Conservation (phyloP, 179 eudicot species). For the Patellifolia procumbens region DNA sequence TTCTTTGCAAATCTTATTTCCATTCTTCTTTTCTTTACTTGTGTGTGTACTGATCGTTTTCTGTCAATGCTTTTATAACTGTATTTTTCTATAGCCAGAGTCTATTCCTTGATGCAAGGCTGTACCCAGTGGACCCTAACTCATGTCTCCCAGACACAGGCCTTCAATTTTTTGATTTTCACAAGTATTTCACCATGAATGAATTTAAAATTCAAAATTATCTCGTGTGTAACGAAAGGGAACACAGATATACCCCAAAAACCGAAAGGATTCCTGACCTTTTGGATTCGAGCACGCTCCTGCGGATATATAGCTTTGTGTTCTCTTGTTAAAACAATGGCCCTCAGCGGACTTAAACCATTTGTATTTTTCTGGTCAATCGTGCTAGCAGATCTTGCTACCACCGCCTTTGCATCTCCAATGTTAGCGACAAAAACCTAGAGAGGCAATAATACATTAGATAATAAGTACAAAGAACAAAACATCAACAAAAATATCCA, state of each 20-base stretch:
- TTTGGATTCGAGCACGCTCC: slow-evolving; percentile 78
- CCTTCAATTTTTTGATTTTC: neutral
- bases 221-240: neutral
- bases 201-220: neutral
- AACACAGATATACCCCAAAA: neutral
- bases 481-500: slow-evolving; percentile 7
- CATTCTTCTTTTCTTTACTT: too few species aligned
- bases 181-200: neutral
- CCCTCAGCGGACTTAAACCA: slow-evolving; percentile 47
- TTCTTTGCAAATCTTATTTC: too few species aligned
- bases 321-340: slow-evolving; percentile 87
- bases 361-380: slow-evolving; percentile 39
- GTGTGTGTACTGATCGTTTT: neutral
- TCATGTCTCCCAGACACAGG: neutral
- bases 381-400: slow-evolving; percentile 52
- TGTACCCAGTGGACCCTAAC: neutral
- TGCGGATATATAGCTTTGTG: slow-evolving; percentile 90
- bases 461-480: neutral
- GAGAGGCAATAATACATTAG: neutral
- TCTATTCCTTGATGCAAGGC: neutral
- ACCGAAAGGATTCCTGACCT: slow-evolving; percentile 37
- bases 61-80: neutral
- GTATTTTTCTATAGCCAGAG: neutral
- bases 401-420: slow-evolving; percentile 94
- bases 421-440: slow-evolving; percentile 88